Evolutionary conservation across 2,329 filamentous ascomycete species (phyloP).

Genomic region (Aspergillus novofumigatus): DNA sequence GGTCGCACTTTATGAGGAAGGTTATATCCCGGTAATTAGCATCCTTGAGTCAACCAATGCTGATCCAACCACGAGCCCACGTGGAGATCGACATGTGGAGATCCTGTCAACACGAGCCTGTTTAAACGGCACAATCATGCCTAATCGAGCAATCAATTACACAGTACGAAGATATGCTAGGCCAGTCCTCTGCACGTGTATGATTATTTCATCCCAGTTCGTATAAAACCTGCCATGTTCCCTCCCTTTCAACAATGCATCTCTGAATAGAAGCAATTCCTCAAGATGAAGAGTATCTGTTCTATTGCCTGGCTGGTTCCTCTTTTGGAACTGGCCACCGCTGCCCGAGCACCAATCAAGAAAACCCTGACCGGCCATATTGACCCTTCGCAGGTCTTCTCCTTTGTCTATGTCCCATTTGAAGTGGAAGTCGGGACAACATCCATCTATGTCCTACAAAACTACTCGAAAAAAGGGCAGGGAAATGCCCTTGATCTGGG

Average conservation of each 20-base stretch:
- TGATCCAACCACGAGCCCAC: background rate
- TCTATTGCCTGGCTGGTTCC: background rate
- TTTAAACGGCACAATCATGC: too few relatives aligned
- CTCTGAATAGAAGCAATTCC: background rate
- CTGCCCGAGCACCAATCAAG: constrained; percentile 4
- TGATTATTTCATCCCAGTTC: background rate
- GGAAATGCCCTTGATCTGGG: background rate
- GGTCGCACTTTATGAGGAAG: too few relatives aligned
- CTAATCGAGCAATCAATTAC: too few relatives aligned
- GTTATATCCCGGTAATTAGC: too few relatives aligned
- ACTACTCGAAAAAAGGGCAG: background rate
- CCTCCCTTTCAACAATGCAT: background rate
- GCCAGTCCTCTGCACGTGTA: background rate
- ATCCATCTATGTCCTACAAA: background rate
- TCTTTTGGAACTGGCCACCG: background rate
- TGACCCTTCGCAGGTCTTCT: constrained; percentile 14
- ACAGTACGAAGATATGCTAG: background rate
- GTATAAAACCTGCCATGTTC: background rate
- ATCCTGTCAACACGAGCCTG: too few relatives aligned
- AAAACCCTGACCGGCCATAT: constrained; percentile 8
- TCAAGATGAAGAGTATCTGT: background rate
- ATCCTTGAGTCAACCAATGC: background rate
- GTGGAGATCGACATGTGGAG: background rate
- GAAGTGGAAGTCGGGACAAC: background rate
- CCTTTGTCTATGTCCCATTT: constrained; percentile 16